These are phyloP conservation scores for Amphirosellinia nigrospora DNA, from an alignment of 495 filamentous ascomycete genomes.

Conservation along the genomic window DNA sequence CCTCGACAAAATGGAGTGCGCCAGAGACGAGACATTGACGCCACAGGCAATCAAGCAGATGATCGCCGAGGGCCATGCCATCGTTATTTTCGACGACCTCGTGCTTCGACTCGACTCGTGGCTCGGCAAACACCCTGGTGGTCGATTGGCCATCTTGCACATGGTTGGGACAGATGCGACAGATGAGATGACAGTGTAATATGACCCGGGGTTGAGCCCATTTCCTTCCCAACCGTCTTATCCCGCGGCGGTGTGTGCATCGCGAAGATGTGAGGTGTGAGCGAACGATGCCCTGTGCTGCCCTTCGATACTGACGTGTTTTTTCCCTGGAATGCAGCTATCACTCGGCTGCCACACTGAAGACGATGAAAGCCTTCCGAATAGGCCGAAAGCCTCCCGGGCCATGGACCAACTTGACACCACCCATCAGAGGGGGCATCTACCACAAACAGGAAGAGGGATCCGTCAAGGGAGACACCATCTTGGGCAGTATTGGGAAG, in stretches of 20 bases:
- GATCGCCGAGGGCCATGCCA: slow-evolving; percentile 51
- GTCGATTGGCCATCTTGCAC: slow-evolving; percentile 52
- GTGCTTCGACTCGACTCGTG: slow-evolving; percentile 54
- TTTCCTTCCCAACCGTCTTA: slow-evolving; percentile 21
- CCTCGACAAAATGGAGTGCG: not conserved
- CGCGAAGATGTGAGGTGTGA: slow-evolving; percentile 14
- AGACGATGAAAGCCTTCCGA: slow-evolving; percentile 74
- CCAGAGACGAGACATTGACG: slow-evolving; percentile 25
- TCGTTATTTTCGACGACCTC: slow-evolving; percentile 52
- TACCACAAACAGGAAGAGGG: slow-evolving; percentile 59
- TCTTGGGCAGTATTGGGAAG: not conserved
- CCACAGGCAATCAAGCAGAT: slow-evolving; percentile 42
- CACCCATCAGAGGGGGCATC: slow-evolving; percentile 82
- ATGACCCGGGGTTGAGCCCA: slow-evolving; percentile 8
- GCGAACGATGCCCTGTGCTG: not conserved
- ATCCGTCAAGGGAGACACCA: not conserved
- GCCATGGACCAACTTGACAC: slow-evolving; percentile 76
- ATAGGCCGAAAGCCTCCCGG: slow-evolving; percentile 76
- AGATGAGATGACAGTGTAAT: slow-evolving; percentile 56
- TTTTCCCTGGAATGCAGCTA: slow-evolving; percentile 55
- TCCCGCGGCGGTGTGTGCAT: not conserved
- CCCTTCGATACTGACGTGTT: not conserved
- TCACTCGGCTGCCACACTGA: slow-evolving; percentile 70
- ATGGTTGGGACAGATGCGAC: slow-evolving; percentile 60
- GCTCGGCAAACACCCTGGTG: slow-evolving; percentile 55